These are phyloP conservation scores for Tricholoma flavovirens DNA, from an alignment of 768 basidiomycete genomes.

Conservation along the genomic window DNA sequence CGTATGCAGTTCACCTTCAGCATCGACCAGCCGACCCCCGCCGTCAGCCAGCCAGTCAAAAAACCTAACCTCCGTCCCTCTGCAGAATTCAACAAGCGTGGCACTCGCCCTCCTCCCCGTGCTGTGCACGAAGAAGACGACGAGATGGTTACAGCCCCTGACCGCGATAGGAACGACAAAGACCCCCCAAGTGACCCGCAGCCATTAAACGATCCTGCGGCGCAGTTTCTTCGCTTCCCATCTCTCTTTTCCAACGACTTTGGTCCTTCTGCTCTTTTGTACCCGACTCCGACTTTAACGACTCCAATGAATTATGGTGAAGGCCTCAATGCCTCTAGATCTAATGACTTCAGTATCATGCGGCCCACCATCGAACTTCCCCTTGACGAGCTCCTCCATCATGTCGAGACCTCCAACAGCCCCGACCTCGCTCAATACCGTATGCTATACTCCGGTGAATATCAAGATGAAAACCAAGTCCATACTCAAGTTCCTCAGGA, in stretches of 20 bases:
- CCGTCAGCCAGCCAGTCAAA: constrained; percentile 43
- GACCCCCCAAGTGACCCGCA: constrained; percentile 32
- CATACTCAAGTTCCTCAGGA: constrained; percentile 20
- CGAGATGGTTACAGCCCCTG: constrained; percentile 11
- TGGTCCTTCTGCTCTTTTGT: constrained; percentile 71
- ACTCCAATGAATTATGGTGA: constrained; percentile 74
- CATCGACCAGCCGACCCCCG: constrained; percentile 60
- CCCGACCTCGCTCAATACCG: constrained; percentile 18
- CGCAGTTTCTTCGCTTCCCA: constrained; percentile 54
- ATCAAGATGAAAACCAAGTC: constrained; percentile 4
- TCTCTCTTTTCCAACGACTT: constrained; percentile 70
- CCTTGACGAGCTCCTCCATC: constrained; percentile 73
- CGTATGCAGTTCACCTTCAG: constrained; percentile 91
- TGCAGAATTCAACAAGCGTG: constrained; percentile 56
- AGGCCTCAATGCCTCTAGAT: constrained; percentile 46
- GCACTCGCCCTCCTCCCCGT: constrained; percentile 27
- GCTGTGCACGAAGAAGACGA: constrained; percentile 23
- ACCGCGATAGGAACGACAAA: constrained; percentile 27
- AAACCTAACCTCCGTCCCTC: constrained; percentile 68
- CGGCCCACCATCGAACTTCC: constrained; percentile 84
- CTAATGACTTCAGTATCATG: constrained; percentile 52
- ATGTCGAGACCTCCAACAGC: constrained; percentile 31
- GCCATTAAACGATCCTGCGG: no score
- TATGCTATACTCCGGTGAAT: constrained; percentile 8
- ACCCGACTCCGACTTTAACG: constrained; percentile 60